Percentiles rank a stretch among this genome's conserved stretches.
These are phyloP conservation scores for Rubus idaeus DNA, from an alignment of 306 rosid genomes.

Conservation along the genomic window DNA sequence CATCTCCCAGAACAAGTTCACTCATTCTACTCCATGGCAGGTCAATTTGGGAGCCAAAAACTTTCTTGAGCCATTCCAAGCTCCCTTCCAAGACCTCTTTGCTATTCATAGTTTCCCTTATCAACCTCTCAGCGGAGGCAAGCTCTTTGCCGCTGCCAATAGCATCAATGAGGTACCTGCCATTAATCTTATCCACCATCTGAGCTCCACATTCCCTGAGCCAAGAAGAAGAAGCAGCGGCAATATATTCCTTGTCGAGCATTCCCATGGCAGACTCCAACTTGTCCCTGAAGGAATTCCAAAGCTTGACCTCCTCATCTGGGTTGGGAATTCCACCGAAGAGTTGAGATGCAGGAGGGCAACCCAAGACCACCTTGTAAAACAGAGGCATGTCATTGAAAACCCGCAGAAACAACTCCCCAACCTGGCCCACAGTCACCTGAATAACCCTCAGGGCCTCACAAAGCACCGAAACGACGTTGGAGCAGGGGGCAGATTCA, in stretches of 20 bases:
- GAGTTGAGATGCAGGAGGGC: slow-evolving; percentile 87
- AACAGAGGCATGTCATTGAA: slow-evolving; percentile 90
- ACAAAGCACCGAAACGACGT: slow-evolving; percentile 71
- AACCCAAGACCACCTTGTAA: slow-evolving; percentile 67
- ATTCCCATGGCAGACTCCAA: slow-evolving; percentile 64
- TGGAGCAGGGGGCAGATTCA: neutral
- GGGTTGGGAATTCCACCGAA: slow-evolving; percentile 97
- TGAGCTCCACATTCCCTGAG: slow-evolving; percentile 65
- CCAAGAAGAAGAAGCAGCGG: slow-evolving; percentile 73
- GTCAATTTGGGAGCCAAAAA: slow-evolving; percentile 92
- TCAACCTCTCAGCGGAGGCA: slow-evolving; percentile 80
- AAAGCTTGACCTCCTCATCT: slow-evolving; percentile 91
- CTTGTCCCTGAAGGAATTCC: slow-evolving; percentile 83
- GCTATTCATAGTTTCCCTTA: slow-evolving; percentile 91
- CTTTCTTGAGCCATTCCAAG: slow-evolving; percentile 92
- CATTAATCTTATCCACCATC: slow-evolving; percentile 64
- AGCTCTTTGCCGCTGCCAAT: slow-evolving; percentile 72
- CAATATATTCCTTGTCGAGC: slow-evolving; percentile 70
- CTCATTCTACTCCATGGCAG: slow-evolving; percentile 95
- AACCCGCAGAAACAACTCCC: slow-evolving; percentile 87
- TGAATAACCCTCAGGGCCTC: slow-evolving; percentile 83
- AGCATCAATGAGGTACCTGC: slow-evolving; percentile 67
- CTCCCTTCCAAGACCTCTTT: slow-evolving; percentile 85
- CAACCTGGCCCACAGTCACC: slow-evolving; percentile 91
- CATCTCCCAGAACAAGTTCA: slow-evolving; percentile 90